Evolutionary conservation across 2,329 filamentous ascomycete genomes (phyloP).

Genomic region (Microascus cirrosus): DNA sequence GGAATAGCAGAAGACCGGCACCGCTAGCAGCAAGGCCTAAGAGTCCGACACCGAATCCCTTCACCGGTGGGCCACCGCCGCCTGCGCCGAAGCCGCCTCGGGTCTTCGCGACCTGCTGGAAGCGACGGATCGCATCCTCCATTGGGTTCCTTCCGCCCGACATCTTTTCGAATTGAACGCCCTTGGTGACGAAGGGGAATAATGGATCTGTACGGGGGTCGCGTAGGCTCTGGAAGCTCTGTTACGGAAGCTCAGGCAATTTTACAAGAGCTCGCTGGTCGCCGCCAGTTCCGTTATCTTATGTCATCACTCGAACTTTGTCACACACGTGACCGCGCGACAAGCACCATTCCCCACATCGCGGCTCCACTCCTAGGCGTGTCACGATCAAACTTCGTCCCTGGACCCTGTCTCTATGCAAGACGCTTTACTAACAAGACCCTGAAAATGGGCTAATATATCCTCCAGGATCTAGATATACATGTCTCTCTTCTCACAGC

Average conservation of each 20-base stretch:
- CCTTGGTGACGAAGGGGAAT: background rate
- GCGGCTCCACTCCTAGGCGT: background rate
- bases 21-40: constrained; percentile 31
- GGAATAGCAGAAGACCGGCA: constrained; percentile 35
- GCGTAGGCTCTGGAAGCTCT: background rate
- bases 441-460: background rate
- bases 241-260: constrained; percentile 4
- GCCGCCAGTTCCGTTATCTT: background rate
- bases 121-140: constrained; percentile 38
- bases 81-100: constrained; percentile 29
- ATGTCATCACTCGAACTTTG: background rate
- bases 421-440: background rate
- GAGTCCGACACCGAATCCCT: constrained; percentile 26
- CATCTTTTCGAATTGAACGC: constrained; percentile 1
- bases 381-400: background rate
- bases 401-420: background rate
- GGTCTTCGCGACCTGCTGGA: constrained; percentile 34
- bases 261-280: constrained; percentile 2
- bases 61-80: constrained; percentile 28
- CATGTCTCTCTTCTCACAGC: background rate
- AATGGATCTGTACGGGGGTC: background rate
- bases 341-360: constrained; percentile 1
- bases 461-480: background rate
- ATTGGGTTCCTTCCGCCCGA: constrained; percentile 20
- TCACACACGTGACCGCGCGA: constrained; percentile 3